Evolutionary conservation across 495 filamentous ascomycete species (phyloP).

Genomic region (Podospora fimiseda): DNA sequence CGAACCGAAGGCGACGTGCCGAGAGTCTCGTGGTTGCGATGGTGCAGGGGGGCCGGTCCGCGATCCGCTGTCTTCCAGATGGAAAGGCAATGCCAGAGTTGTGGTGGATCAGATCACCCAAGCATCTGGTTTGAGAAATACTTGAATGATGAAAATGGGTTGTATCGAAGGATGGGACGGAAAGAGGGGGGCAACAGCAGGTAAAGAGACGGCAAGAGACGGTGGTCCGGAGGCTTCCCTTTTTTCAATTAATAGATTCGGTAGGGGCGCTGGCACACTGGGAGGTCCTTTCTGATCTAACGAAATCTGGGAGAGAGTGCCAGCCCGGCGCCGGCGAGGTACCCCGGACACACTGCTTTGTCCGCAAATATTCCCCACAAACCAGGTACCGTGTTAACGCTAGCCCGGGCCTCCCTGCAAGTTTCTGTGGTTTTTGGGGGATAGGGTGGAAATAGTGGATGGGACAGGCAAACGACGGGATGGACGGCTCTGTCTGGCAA

Average conservation of each 20-base stretch:
- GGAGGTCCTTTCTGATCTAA: not conserved
- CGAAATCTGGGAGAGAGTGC: not conserved
- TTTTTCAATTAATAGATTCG: not conserved
- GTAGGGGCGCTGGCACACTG: not conserved
- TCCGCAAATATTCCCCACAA: not conserved
- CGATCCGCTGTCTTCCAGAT: too few relatives aligned
- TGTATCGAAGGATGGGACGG: not conserved
- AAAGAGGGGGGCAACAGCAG: not conserved
- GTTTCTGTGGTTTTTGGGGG: not conserved
- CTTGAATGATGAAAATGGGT: not conserved
- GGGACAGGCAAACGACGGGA: not conserved
- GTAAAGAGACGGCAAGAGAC: not conserved
- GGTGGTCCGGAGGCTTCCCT: not conserved
- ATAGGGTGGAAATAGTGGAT: too few relatives aligned
- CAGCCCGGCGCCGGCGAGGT: not conserved
- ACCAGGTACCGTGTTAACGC: not conserved
- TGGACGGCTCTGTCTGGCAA: not conserved
- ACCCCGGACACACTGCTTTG: not conserved
- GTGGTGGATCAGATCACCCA: too few relatives aligned
- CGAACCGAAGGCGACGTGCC: too few relatives aligned
- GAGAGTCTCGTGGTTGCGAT: too few relatives aligned
- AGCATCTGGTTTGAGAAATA: too few relatives aligned
- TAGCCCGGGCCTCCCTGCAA: not conserved
- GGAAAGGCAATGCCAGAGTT: too few relatives aligned
- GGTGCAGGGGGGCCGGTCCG: too few relatives aligned